A percentile compares a stretch with the other conserved stretches of the same genome.
phyloP scores from a whole-genome alignment of 805 yeast species.

The Ascoidea asiatica region DNA sequence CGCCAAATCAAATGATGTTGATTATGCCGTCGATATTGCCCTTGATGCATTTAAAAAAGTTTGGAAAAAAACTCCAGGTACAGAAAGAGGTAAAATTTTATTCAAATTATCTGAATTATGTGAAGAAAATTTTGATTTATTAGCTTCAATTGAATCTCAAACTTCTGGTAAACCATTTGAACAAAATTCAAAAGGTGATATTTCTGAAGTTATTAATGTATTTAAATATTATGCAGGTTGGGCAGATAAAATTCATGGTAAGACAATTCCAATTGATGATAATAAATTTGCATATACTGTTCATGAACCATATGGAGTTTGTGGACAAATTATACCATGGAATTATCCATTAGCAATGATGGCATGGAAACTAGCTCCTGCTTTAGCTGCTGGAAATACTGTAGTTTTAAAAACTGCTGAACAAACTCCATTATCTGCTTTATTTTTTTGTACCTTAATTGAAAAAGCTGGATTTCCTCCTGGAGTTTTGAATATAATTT shows the following conservation, averaged over 20 bases:
- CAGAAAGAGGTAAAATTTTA: slow-evolving; percentile 30
- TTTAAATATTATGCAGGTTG: slow-evolving; percentile 62
- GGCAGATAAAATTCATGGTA: slow-evolving; percentile 59
- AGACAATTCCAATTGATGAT: slow-evolving; percentile 44
- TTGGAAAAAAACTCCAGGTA: slow-evolving; percentile 35
- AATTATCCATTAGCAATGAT: slow-evolving; percentile 38
- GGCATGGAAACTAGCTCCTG: slow-evolving; percentile 34
- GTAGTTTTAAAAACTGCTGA: slow-evolving; percentile 35
- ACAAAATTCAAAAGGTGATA: slow-evolving; percentile 43
- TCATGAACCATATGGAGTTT: slow-evolving; percentile 40
- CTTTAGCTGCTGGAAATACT: slow-evolving; percentile 34
- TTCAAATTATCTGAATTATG: slow-evolving; percentile 36
- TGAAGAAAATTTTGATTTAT: slow-evolving; percentile 30
- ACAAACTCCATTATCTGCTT: slow-evolving; percentile 33
- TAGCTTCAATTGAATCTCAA: slow-evolving; percentile 44
- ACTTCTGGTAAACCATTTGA: slow-evolving; percentile 47
- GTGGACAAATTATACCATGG: slow-evolving; percentile 40
- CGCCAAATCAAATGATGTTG: slow-evolving; percentile 37
- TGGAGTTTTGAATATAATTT: slow-evolving; percentile 33
- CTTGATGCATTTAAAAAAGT: slow-evolving; percentile 29
- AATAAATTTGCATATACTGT: slow-evolving; percentile 40
- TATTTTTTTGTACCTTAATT: slow-evolving; percentile 27
- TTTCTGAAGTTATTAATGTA: slow-evolving; percentile 39
- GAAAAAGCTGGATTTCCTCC: slow-evolving; percentile 34
- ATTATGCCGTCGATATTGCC: slow-evolving; percentile 39